Evolutionary conservation across 1,139 yeast species (phyloP), one percentile per base, ranked within the genome.

Genomic region (Debaryomycetaceae sp.): DNA sequence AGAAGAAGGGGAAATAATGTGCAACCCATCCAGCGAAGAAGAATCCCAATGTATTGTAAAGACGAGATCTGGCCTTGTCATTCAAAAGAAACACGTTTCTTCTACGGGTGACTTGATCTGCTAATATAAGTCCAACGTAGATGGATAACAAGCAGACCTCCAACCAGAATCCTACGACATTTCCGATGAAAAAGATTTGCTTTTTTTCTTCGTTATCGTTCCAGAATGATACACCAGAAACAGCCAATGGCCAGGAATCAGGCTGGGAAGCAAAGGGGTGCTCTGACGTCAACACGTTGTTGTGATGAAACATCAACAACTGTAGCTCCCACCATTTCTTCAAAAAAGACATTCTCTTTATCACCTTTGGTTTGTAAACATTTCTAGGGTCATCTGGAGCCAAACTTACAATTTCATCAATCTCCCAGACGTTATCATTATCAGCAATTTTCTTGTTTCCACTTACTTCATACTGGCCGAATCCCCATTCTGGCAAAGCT

Each of bases 261-360:
- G 99, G 99, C 51, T 83, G 85, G 5, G 97, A 88, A 6, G 98
- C 97, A 71, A 88, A 95, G 41, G 99, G 99, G 65, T 93, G 99
- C 36, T 87, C 89, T 14, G 93, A 76, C 5, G 93, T 78, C 55
- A 93, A 75, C 55, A 85, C 83, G 66, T 91, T 93, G 69, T 93
- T 93, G 59, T 91, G 97, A 51, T 84, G 82, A 74, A 93, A 90
- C 99, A 93, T 93, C 51, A 81, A 75, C 38, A 76, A 65, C 69
- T 93, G 99, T 52, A 91, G 75, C 66, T 95, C 98, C 70, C 82
- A 71, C 89, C 96, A 93, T 66, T 95, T 95, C 51, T 74, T 78
- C 53, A 88, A 75, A 69, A 93, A 93, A 45, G 96, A 83, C 45
- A 87, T 58, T 8, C 68, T 65, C 52, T 74, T 81, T 14, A 83